phyloP scores from a whole-genome alignment of 2,329 filamentous ascomycete species.

The Penicillium thymicola region DNA sequence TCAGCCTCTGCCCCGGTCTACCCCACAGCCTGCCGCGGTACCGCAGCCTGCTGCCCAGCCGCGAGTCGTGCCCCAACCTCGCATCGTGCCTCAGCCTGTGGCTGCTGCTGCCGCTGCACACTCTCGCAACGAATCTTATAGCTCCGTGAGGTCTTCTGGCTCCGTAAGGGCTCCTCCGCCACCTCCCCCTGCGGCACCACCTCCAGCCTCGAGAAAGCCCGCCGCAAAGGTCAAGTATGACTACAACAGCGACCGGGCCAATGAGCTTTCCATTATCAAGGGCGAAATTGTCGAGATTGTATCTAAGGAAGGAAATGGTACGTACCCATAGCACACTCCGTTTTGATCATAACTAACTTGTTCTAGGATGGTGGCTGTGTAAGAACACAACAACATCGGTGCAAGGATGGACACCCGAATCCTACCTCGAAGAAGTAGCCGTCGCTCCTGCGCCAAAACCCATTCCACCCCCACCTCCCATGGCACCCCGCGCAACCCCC shows the following conservation, averaged over 20 bases:
- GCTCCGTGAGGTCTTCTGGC: constrained; percentile 63
- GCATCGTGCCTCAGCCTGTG: constrained; percentile 44
- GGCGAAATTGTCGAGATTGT: constrained; percentile 83
- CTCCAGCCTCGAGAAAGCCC: constrained; percentile 62
- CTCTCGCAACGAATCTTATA: constrained; percentile 51
- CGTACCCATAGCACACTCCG: constrained; percentile 32
- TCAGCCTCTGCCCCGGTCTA: constrained; percentile 35
- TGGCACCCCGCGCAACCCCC: constrained; percentile 52
- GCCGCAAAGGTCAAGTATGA: constrained; percentile 91
- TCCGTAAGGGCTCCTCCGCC: constrained; percentile 62
- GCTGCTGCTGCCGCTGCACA: constrained; percentile 40
- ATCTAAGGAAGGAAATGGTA: constrained; percentile 95
- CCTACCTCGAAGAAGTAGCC: constrained; percentile 77
- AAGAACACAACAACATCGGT: constrained; percentile 64
- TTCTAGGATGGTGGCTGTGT: constrained; percentile 89
- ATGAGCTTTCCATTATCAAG: constrained; percentile 76
- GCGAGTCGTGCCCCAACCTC: constrained; percentile 30
- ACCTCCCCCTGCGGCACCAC: constrained; percentile 62
- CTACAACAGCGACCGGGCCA: constrained; percentile 77
- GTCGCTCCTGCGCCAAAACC: constrained; percentile 57
- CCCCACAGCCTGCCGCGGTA: constrained; percentile 31
- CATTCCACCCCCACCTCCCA: constrained; percentile 50
- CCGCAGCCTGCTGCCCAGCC: constrained; percentile 38
- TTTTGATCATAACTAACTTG: constrained; percentile 24
- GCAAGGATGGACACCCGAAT: constrained; percentile 92